These are phyloP conservation scores for Coemansia sp. DNA, from an alignment of 192 early-diverging fungal species.

Conservation along the genomic window DNA sequence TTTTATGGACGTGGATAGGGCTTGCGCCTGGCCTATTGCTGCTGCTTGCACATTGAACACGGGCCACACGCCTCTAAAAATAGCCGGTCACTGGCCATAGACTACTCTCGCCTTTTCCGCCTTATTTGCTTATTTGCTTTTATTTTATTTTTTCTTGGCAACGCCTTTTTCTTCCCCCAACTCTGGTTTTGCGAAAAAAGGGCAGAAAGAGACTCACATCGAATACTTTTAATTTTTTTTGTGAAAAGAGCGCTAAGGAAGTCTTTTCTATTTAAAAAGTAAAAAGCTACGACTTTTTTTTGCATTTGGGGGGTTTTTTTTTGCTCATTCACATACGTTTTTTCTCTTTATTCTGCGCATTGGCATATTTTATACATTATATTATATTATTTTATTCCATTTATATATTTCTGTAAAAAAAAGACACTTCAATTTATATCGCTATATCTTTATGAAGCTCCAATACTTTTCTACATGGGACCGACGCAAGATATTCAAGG, in stretches of 20 bases:
- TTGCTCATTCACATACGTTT: slow-evolving; percentile 1
- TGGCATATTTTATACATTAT: neutral
- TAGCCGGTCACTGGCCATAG: neutral
- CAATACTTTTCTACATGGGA: slow-evolving; percentile 16
- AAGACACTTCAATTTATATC: neutral
- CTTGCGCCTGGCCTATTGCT: neutral
- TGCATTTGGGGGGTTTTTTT: too few species aligned
- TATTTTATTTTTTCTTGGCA: slow-evolving; percentile 7
- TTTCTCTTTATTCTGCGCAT: neutral
- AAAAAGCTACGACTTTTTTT: too few species aligned
- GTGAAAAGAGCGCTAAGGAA: too few species aligned
- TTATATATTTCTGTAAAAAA: neutral
- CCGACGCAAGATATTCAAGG: slow-evolving; percentile 33
- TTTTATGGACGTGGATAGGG: neutral
- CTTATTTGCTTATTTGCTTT: neutral
- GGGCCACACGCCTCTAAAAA: neutral
- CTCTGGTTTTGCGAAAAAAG: too few species aligned
- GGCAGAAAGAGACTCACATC: too few species aligned
- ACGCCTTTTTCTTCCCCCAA: too few species aligned
- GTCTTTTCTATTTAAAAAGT: slow-evolving; percentile 5
- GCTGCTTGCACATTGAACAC: neutral
- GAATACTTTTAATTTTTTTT: too few species aligned
- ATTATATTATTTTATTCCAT: neutral
- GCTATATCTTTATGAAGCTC: slow-evolving; percentile 4
- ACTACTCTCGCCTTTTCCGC: too few species aligned